phyloP scores from a whole-genome alignment of 164 flowering plant genomes.

The Vitis amurensis region DNA sequence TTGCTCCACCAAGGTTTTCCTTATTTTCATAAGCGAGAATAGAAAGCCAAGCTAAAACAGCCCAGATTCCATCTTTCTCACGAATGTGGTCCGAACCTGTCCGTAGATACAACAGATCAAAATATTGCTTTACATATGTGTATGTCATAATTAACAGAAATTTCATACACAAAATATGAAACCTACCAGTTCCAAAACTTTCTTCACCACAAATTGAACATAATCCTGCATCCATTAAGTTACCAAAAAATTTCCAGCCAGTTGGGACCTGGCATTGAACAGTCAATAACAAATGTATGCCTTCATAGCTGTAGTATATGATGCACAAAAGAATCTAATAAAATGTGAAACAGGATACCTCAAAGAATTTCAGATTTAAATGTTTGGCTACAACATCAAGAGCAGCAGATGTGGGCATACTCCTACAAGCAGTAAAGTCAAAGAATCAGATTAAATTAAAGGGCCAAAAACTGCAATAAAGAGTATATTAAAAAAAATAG shows the following conservation, averaged over 20 bases:
- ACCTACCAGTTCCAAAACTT: constrained; percentile 97
- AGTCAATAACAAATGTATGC: constrained; percentile 6
- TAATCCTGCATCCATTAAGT: constrained; percentile 95
- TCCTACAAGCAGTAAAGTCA: constrained; percentile 54
- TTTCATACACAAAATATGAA: not conserved
- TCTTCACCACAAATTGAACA: constrained; percentile 99
- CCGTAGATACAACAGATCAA: not conserved
- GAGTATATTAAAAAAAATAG: not conserved
- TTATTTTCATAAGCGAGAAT: constrained; percentile 83
- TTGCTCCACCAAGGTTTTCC: constrained; percentile 68
- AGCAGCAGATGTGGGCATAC: constrained; percentile 99
- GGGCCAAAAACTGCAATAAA: not conserved
- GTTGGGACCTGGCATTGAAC: constrained; percentile 76
- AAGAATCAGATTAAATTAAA: not conserved
- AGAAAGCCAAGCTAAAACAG: constrained; percentile 97
- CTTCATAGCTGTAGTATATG: constrained; percentile 6
- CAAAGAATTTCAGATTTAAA: constrained; percentile 84
- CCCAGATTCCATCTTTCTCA: constrained; percentile 99
- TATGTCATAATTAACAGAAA: not conserved
- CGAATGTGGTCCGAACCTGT: constrained; percentile 97
- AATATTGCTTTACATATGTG: not conserved
- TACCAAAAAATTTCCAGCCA: constrained; percentile 99
- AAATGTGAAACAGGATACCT: constrained; percentile 41
- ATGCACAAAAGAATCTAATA: not conserved
- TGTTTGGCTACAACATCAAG: constrained; percentile 95